A percentile compares a stretch with the other conserved stretches of the same genome.
Evolutionary conservation across 441 rosid genomes (phyloP).

Genomic region (Lepidium campestre): DNA sequence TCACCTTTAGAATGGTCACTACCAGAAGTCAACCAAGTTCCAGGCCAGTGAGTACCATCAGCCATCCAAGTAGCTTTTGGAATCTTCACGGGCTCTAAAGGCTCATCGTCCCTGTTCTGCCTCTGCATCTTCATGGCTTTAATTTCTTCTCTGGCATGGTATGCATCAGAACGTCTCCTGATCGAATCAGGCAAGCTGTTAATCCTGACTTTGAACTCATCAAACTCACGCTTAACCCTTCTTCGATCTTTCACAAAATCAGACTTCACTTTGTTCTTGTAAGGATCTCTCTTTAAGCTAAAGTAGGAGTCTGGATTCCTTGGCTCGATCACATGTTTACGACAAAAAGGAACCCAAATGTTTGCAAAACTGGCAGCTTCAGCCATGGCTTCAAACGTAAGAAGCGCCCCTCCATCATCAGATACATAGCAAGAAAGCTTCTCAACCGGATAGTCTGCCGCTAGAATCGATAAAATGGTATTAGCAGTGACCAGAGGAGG

Average conservation of each 20-base stretch:
- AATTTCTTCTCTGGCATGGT: slow-evolving; percentile 75
- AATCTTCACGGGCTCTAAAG: slow-evolving; percentile 49
- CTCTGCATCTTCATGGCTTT: slow-evolving; percentile 77
- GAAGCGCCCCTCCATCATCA: slow-evolving; percentile 88
- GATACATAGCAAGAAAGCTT: slow-evolving; percentile 91
- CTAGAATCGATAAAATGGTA: slow-evolving; percentile 82
- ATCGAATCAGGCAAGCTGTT: slow-evolving; percentile 81
- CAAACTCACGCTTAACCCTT: slow-evolving; percentile 74
- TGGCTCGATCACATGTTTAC: slow-evolving; percentile 72
- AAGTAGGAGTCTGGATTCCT: slow-evolving; percentile 78
- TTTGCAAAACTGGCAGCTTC: slow-evolving; percentile 94
- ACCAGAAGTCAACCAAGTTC: slow-evolving; percentile 56
- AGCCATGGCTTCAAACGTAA: slow-evolving; percentile 93
- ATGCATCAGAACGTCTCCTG: slow-evolving; percentile 77
- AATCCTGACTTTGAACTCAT: slow-evolving; percentile 74
- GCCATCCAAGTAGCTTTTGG: slow-evolving; percentile 94
- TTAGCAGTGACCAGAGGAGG: slow-evolving; percentile 94
- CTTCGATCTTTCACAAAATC: slow-evolving; percentile 78
- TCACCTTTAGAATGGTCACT: slow-evolving; percentile 69
- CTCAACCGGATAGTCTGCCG: slow-evolving; percentile 80
- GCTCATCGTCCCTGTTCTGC: slow-evolving; percentile 50
- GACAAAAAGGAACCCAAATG: slow-evolving; percentile 80
- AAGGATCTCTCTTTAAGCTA: slow-evolving; percentile 70
- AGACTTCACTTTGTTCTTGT: slow-evolving; percentile 62
- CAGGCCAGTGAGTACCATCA: slow-evolving; percentile 87